These are phyloP conservation scores for Gaillardinia entomophila DNA, from an alignment of 805 yeast genomes.

Conservation along the genomic window DNA sequence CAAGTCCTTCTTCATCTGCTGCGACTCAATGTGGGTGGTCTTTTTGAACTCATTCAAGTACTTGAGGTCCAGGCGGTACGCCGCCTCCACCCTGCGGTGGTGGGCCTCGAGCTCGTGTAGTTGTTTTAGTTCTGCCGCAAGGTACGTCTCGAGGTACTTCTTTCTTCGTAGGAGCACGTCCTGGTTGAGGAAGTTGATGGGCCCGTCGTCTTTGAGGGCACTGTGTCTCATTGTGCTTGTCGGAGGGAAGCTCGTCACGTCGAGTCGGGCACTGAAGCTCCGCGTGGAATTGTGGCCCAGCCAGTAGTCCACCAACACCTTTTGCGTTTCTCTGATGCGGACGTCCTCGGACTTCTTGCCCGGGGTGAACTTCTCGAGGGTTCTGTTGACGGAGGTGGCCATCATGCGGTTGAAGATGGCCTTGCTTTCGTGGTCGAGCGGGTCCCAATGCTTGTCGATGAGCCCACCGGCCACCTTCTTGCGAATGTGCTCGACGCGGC, in stretches of 20 bases:
- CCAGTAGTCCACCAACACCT: slow-evolving; percentile 10
- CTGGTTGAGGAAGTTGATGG: background rate
- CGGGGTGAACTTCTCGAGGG: slow-evolving; percentile 7
- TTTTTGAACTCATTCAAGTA: slow-evolving; percentile 25
- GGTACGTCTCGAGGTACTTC: slow-evolving; percentile 23
- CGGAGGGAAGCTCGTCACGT: slow-evolving; percentile 11
- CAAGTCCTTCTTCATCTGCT: slow-evolving; percentile 5
- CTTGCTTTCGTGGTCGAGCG: slow-evolving; percentile 5
- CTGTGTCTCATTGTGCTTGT: background rate
- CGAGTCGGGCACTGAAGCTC: slow-evolving; percentile 10
- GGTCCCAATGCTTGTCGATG: slow-evolving; percentile 11
- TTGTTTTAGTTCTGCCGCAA: slow-evolving; percentile 37
- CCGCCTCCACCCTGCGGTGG: slow-evolving; percentile 14
- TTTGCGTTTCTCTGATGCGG: slow-evolving; percentile 8
- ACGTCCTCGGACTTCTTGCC: slow-evolving; percentile 3
- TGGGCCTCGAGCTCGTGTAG: slow-evolving; percentile 24
- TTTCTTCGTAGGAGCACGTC: background rate
- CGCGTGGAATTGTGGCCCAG: slow-evolving; percentile 6
- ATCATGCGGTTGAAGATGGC: slow-evolving; percentile 7
- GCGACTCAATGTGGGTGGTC: slow-evolving; percentile 3
- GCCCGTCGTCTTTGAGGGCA: background rate
- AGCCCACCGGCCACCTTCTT: slow-evolving; percentile 7
- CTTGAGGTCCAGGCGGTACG: slow-evolving; percentile 24
- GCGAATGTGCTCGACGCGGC: slow-evolving; percentile 2
- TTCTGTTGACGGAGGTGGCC: slow-evolving; percentile 5